phyloP scores from a whole-genome alignment of 768 basidiomycete genomes.

The Termitomyces sp. region DNA sequence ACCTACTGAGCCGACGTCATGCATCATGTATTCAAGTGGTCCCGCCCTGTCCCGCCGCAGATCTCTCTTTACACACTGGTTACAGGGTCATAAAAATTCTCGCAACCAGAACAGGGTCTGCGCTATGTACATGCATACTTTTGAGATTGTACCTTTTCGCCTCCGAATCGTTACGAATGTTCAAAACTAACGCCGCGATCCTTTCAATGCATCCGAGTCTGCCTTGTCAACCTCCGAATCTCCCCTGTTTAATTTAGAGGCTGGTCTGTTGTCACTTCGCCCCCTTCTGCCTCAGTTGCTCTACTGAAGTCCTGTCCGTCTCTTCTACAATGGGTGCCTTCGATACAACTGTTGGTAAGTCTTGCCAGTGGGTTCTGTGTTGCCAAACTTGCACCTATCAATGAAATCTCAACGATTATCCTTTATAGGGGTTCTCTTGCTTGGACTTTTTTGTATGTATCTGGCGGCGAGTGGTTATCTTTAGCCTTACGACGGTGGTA shows the following conservation, averaged over 20 bases:
- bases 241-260: not conserved
- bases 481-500: not conserved
- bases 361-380: not conserved
- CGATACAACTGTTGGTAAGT: conserved; percentile 27
- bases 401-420: not conserved
- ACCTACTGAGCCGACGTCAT: no score
- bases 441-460: conserved; percentile 23
- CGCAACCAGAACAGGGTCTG: not conserved
- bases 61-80: not conserved
- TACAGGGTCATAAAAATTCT: not conserved
- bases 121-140: no score
- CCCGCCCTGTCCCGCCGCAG: not conserved
- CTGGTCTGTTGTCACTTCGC: not conserved
- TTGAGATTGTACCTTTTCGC: not conserved
- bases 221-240: conserved; percentile 2
- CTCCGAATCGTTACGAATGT: not conserved
- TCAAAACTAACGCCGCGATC: not conserved
- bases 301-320: not conserved
- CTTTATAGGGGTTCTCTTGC: conserved; percentile 19
- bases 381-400: not conserved
- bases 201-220: conserved; percentile 1
- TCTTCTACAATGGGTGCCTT: conserved; percentile 19
- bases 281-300: not conserved
- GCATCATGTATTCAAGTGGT: no score
- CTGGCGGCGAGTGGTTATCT: not conserved